Evolutionary conservation across 805 yeast species (phyloP).

Genomic region (Metschnikowia lachancei): DNA sequence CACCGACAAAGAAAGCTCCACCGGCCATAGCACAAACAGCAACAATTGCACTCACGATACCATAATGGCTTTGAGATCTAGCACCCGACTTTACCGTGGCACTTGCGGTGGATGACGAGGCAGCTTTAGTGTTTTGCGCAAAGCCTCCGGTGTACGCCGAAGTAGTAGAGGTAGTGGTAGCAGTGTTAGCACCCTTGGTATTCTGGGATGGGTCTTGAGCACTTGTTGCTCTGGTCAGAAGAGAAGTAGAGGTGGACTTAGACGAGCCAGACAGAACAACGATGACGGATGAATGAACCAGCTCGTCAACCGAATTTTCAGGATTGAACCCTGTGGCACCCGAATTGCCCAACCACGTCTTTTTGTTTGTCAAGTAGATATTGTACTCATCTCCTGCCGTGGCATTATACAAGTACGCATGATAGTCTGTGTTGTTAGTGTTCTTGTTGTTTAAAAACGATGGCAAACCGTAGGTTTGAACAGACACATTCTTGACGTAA

Average conservation of each 20-base stretch:
- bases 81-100: neutral
- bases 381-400: slow-evolving; percentile 36
- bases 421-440: slow-evolving; percentile 41
- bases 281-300: slow-evolving; percentile 10
- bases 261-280: slow-evolving; percentile 21
- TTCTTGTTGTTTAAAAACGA: slow-evolving; percentile 44
- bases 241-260: slow-evolving; percentile 17
- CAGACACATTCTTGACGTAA: slow-evolving; percentile 53
- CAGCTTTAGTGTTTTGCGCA: slow-evolving; percentile 29
- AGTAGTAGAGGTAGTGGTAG: slow-evolving; percentile 20
- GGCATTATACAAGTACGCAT: slow-evolving; percentile 45
- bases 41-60: slow-evolving; percentile 8
- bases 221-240: slow-evolving; percentile 15
- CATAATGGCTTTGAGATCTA: neutral
- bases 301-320: slow-evolving; percentile 29
- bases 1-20: slow-evolving; percentile 3
- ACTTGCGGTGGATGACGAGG: slow-evolving; percentile 9
- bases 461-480: slow-evolving; percentile 76
- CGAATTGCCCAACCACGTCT: slow-evolving; percentile 55
- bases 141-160: slow-evolving; percentile 32
- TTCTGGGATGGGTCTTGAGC: slow-evolving; percentile 12
- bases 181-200: slow-evolving; percentile 14
- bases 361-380: slow-evolving; percentile 61
- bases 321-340: slow-evolving; percentile 69
- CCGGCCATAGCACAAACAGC: slow-evolving; percentile 11